A percentile compares a stretch with the other conserved stretches of the same genome.
Evolutionary conservation across 1,284 basidiomycete genomes (phyloP).

Genomic region (Leccinum griseonigrum): DNA sequence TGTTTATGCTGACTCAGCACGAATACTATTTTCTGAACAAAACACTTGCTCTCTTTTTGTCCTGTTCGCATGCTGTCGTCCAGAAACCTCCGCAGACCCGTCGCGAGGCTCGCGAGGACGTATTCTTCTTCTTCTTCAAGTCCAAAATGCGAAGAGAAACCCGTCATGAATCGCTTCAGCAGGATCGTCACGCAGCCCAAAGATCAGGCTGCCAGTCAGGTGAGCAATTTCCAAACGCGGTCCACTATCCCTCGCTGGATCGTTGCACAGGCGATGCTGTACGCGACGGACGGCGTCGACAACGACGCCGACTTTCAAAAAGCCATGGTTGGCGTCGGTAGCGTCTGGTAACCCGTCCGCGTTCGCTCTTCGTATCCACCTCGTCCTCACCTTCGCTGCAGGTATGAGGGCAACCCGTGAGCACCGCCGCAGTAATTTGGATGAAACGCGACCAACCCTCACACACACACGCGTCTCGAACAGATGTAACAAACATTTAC

Average conservation of each 20-base stretch:
- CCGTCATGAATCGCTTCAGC: constrained; percentile 82
- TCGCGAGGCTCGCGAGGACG: constrained; percentile 33
- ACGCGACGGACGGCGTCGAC: constrained; percentile 88
- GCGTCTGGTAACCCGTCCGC: constrained; percentile 74
- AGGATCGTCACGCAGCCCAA: constrained; percentile 84
- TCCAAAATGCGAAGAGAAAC: constrained; percentile 43
- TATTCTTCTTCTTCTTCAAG: constrained; percentile 42
- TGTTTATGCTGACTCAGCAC: constrained; percentile 25
- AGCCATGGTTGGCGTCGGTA: constrained; percentile 94
- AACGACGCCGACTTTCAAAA: constrained; percentile 83
- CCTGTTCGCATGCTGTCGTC: constrained; percentile 22
- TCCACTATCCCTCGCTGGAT: background rate
- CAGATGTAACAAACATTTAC: constrained; percentile 91
- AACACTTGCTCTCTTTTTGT: background rate
- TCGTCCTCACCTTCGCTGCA: constrained; percentile 30
- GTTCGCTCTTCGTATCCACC: constrained; percentile 1
- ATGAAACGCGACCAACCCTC: background rate
- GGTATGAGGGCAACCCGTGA: constrained; percentile 91
- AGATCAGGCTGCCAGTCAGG: constrained; percentile 92
- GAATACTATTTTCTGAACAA: background rate
- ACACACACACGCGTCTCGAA: constrained; percentile 1
- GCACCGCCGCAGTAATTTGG: constrained; percentile 26
- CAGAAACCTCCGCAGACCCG: constrained; percentile 16
- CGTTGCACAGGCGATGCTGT: constrained; percentile 81
- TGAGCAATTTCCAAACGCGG: constrained; percentile 29